These are phyloP conservation scores for Populus hybrid DNA, from an alignment of 441 rosid genomes.

Conservation along the genomic window DNA sequence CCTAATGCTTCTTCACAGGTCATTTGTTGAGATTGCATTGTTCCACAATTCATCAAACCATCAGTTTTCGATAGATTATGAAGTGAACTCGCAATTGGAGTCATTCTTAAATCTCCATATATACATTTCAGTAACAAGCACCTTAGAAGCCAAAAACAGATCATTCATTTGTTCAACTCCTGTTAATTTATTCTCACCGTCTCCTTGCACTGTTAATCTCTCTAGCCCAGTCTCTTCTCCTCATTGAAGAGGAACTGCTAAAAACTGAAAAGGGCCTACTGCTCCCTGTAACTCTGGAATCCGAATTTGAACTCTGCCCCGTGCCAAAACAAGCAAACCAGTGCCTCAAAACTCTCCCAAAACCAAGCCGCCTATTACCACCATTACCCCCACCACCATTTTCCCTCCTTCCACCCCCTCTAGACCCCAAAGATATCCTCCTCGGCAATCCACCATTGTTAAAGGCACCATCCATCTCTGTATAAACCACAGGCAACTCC, in stretches of 20 bases:
- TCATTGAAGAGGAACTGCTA: constrained; percentile 9
- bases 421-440: constrained; percentile 56
- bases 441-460: constrained; percentile 60
- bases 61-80: not conserved
- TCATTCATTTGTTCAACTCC: not conserved
- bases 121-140: not conserved
- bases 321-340: constrained; percentile 66
- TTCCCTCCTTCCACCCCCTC: constrained; percentile 50
- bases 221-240: constrained; percentile 22
- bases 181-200: constrained; percentile 10
- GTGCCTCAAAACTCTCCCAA: constrained; percentile 46
- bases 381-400: not conserved
- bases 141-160: not conserved
- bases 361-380: constrained; percentile 34
- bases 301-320: constrained; percentile 28
- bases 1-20: not conserved
- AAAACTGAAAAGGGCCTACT: constrained; percentile 33
- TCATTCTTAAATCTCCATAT: not conserved
- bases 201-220: constrained; percentile 23
- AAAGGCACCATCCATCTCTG: constrained; percentile 88
- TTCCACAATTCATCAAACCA: not conserved
- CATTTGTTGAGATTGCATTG: not conserved
- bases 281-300: constrained; percentile 22
- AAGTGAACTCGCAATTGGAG: not conserved
- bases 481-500: constrained; percentile 74